Evolutionary conservation across 2,329 filamentous ascomycete species (phyloP).

Genomic region (Venturia carpophila): DNA sequence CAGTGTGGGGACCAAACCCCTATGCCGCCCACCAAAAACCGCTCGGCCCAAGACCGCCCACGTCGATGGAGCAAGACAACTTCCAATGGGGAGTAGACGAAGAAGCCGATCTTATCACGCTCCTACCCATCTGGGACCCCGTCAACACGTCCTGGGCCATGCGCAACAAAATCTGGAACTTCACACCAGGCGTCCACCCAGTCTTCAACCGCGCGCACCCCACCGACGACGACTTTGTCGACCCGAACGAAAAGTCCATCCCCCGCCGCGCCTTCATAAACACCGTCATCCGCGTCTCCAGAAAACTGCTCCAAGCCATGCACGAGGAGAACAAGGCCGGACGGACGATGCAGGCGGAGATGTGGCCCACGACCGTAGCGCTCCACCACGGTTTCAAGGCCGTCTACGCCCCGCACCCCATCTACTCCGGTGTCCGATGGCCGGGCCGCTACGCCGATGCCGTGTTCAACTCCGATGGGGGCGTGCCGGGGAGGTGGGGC

Average conservation of each 20-base stretch:
- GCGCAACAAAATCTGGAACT: constrained; percentile 45
- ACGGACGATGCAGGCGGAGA: constrained; percentile 89
- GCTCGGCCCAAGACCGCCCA: constrained; percentile 66
- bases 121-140: constrained; percentile 88
- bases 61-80: constrained; percentile 66
- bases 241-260: constrained; percentile 41
- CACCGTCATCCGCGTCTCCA: constrained; percentile 75
- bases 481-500: constrained; percentile 47
- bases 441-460: constrained; percentile 67
- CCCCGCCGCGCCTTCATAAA: constrained; percentile 81
- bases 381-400: constrained; percentile 91
- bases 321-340: constrained; percentile 82
- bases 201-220: constrained; percentile 81
- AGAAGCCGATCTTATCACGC: constrained; percentile 82
- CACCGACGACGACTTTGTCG: constrained; percentile 47
- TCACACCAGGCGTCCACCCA: constrained; percentile 51
- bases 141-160: constrained; percentile 71
- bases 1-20: constrained; percentile 78
- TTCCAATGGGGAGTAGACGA: constrained; percentile 84
- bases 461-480: constrained; percentile 60
- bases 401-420: constrained; percentile 80
- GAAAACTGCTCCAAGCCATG: constrained; percentile 74
- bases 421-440: constrained; percentile 84
- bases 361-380: constrained; percentile 86
- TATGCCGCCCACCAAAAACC: constrained; percentile 65